These are phyloP conservation scores for Linanthus parryae DNA, from an alignment of 148 eudicot species.

Conservation along the genomic window DNA sequence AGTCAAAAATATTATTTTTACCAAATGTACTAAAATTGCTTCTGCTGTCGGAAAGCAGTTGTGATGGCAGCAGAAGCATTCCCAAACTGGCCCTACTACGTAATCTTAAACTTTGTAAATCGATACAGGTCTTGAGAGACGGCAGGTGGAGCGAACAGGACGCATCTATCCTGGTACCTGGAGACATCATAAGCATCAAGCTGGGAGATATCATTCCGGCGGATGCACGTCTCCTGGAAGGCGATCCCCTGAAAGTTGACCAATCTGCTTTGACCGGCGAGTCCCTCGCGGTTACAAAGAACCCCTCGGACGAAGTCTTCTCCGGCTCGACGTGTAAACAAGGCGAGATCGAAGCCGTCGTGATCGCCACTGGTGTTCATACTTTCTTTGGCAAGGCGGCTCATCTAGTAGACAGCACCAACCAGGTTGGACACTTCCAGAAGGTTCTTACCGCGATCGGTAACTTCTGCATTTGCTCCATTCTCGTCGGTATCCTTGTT, in stretches of 20 bases:
- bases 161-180: conserved; percentile 58
- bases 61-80: too few relatives aligned
- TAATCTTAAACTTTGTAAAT: too few relatives aligned
- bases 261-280: conserved; percentile 91
- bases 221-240: conserved; percentile 80
- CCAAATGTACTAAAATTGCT: background rate
- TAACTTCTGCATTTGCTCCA: conserved; percentile 87
- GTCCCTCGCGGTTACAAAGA: conserved; percentile 75
- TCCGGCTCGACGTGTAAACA: conserved; percentile 86
- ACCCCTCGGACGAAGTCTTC: conserved; percentile 55
- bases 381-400: conserved; percentile 91
- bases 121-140: conserved; percentile 63
- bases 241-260: conserved; percentile 77
- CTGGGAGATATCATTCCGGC: conserved; percentile 77
- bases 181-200: conserved; percentile 68
- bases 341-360: conserved; percentile 78
- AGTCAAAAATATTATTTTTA: background rate
- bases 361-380: conserved; percentile 73
- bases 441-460: conserved; percentile 83
- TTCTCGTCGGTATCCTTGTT: conserved; percentile 60
- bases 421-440: conserved; percentile 79
- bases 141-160: conserved; percentile 69
- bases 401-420: conserved; percentile 74
- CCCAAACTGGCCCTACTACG: too few relatives aligned
- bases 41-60: too few relatives aligned